phyloP scores from a whole-genome alignment of 345 rosid genomes.

The Erodium maritimum region DNA sequence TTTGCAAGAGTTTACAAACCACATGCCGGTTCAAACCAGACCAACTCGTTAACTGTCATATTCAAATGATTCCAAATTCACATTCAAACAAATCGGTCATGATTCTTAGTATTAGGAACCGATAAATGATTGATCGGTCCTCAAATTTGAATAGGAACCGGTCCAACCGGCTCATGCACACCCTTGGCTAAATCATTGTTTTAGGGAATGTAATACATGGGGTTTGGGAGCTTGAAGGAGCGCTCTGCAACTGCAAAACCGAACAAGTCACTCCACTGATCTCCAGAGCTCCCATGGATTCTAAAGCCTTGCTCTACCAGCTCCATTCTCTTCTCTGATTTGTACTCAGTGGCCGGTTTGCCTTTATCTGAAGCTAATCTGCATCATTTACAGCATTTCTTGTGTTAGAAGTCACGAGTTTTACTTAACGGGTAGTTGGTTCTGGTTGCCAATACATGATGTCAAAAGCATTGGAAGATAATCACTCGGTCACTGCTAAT shows the following conservation, averaged over 20 bases:
- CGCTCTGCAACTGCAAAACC: constrained; percentile 59
- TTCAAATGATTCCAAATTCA: too few species aligned
- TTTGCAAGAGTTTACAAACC: too few species aligned
- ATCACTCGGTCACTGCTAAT: too few species aligned
- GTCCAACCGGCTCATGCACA: too few species aligned
- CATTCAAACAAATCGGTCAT: too few species aligned
- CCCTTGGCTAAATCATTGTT: background rate
- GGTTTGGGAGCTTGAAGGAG: constrained; percentile 78
- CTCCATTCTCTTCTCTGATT: constrained; percentile 58
- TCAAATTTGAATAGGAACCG: too few species aligned
- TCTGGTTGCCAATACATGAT: background rate
- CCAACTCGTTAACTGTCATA: too few species aligned
- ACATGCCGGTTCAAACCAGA: too few species aligned
- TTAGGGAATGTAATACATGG: constrained; percentile 56
- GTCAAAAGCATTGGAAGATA: background rate
- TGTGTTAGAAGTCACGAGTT: background rate
- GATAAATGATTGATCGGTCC: too few species aligned
- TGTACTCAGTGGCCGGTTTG: constrained; percentile 40
- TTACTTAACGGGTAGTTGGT: background rate
- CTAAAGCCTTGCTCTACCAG: constrained; percentile 45
- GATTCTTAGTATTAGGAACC: too few species aligned
- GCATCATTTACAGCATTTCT: constrained; percentile 4
- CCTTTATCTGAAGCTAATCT: constrained; percentile 52
- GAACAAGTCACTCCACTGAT: constrained; percentile 79
- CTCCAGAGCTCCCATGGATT: constrained; percentile 66